Evolutionary conservation across 2,329 filamentous ascomycete species (phyloP).

Genomic region (Exophiala spinifera): DNA sequence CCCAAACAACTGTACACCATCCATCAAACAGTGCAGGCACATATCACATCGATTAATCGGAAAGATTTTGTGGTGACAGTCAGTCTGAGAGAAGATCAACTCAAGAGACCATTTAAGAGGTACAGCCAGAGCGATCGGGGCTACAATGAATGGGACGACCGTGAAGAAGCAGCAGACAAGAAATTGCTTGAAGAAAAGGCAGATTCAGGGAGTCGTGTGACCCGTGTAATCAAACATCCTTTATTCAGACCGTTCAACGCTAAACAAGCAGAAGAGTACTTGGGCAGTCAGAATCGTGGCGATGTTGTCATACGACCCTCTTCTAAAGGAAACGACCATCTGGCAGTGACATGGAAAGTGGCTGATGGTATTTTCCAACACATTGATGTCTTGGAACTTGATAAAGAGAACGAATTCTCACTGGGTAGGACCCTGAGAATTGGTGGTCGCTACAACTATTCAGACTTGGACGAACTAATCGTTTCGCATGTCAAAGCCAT

Average conservation of each 20-base stretch:
- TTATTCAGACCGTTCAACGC: conserved; percentile 93
- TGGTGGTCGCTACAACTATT: conserved; percentile 84
- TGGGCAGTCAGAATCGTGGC: conserved; percentile 79
- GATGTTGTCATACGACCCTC: conserved; percentile 95
- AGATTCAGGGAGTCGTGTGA: conserved; percentile 76
- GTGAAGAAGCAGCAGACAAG: conserved; percentile 74
- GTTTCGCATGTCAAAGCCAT: conserved; percentile 96
- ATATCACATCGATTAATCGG: conserved; percentile 82
- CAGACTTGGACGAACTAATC: conserved; percentile 94
- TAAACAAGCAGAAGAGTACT: conserved; percentile 86
- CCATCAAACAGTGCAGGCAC: conserved; percentile 83
- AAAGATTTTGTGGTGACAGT: conserved; percentile 81
- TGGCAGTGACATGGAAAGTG: conserved; percentile 97
- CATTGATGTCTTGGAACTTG: conserved; percentile 92
- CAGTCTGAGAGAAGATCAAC: conserved; percentile 75
- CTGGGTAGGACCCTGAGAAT: conserved; percentile 84
- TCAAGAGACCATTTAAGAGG: conserved; percentile 69
- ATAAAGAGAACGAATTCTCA: conserved; percentile 96
- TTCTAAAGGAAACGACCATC: conserved; percentile 90
- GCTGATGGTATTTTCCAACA: conserved; percentile 95
- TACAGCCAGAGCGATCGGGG: conserved; percentile 54
- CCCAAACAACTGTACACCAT: conserved; percentile 71
- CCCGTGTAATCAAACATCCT: conserved; percentile 96
- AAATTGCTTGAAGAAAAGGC: conserved; percentile 84
- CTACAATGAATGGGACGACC: conserved; percentile 81